These are phyloP conservation scores for Moesziomyces sp. DNA, from an alignment of 1,284 basidiomycete species.

Conservation along the genomic window DNA sequence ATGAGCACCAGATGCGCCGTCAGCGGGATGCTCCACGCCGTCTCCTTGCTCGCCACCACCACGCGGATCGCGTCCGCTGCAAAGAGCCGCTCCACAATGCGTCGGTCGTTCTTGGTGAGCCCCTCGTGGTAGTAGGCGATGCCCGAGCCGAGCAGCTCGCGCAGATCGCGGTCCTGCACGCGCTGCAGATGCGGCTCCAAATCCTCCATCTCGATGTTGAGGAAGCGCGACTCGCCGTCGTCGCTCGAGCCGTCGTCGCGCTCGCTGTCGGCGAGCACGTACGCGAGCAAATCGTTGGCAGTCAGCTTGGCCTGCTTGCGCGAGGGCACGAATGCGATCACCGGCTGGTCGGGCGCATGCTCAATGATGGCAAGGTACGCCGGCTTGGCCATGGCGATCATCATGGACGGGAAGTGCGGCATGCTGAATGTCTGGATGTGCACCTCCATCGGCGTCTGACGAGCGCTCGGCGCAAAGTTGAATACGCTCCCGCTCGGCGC, in stretches of 20 bases:
- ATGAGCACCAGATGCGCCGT: slow-evolving; percentile 97
- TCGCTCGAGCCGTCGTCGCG: slow-evolving; percentile 14
- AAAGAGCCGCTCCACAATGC: slow-evolving; percentile 92
- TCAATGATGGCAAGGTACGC: slow-evolving; percentile 93
- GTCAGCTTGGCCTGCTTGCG: slow-evolving; percentile 92
- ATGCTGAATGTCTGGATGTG: slow-evolving; percentile 95
- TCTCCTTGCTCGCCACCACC: slow-evolving; percentile 92
- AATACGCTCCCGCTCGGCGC: slow-evolving; percentile 88
- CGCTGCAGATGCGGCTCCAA: slow-evolving; percentile 89
- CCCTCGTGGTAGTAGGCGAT: slow-evolving; percentile 97
- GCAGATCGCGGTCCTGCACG: slow-evolving; percentile 80
- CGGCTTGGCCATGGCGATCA: slow-evolving; percentile 99
- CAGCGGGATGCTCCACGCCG: slow-evolving; percentile 92
- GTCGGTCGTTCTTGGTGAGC: slow-evolving; percentile 87
- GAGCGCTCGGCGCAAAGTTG: slow-evolving; percentile 95
- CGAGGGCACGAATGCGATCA: slow-evolving; percentile 92
- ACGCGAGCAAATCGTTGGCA: slow-evolving; percentile 88
- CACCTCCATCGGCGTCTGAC: slow-evolving; percentile 95
- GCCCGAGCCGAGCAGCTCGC: slow-evolving; percentile 86
- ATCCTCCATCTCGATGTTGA: slow-evolving; percentile 86
- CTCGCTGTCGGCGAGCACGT: slow-evolving; percentile 84
- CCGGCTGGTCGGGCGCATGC: slow-evolving; percentile 84
- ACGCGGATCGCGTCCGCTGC: slow-evolving; percentile 94
- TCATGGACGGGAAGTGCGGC: slow-evolving; percentile 95
- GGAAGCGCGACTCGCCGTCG: slow-evolving; percentile 80